These are phyloP conservation scores for Escallonia herrerae DNA, from an alignment of 129 eudicot genomes.

Conservation along the genomic window DNA sequence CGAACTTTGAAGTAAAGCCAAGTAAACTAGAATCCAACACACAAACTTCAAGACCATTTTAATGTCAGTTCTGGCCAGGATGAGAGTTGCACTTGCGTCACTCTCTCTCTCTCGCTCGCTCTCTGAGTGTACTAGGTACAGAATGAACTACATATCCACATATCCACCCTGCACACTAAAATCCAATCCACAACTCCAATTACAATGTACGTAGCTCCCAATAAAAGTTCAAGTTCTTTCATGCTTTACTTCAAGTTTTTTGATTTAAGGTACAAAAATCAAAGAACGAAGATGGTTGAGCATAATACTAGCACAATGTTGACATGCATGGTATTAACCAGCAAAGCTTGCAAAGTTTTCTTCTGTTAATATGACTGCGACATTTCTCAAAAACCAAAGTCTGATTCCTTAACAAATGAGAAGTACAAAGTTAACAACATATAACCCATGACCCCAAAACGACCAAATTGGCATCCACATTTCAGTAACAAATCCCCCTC, in stretches of 20 bases:
- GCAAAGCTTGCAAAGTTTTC: too few species aligned
- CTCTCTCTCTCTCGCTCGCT: neutral
- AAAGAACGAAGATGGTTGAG: too few species aligned
- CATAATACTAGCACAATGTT: too few species aligned
- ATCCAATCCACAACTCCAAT: neutral
- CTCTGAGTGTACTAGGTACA: neutral
- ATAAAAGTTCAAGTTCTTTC: too few species aligned
- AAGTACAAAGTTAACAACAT: neutral
- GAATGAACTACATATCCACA: too few species aligned
- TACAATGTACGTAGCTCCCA: too few species aligned
- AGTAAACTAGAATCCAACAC: neutral
- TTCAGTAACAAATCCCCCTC: slow-evolving; percentile 23
- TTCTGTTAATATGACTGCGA: neutral
- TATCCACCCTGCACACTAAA: neutral
- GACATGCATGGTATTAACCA: too few species aligned
- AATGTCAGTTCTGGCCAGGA: neutral
- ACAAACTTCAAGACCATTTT: neutral
- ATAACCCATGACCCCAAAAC: slow-evolving; percentile 7
- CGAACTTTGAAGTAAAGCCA: too few species aligned
- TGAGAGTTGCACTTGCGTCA: neutral
- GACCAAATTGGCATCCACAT: slow-evolving; percentile 11
- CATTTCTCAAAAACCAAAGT: slow-evolving; percentile 1
- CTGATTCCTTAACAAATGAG: neutral
- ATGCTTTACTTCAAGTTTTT: too few species aligned
- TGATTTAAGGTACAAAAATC: too few species aligned